phyloP scores from a whole-genome alignment of 306 rosid genomes.

The Lithocarpus polystachyus region DNA sequence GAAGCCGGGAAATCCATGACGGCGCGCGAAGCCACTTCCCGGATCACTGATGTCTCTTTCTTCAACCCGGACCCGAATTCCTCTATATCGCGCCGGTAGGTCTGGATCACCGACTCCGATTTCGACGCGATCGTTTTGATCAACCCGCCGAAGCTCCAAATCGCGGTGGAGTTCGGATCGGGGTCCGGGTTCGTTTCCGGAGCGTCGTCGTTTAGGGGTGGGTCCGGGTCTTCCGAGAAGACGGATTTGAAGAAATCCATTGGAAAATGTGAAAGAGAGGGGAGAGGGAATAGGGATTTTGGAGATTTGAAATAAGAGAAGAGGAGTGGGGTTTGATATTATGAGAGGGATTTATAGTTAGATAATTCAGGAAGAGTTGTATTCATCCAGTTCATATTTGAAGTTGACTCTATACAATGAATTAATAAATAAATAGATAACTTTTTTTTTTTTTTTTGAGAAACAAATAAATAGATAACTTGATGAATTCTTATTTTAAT shows the following conservation, averaged over 20 bases:
- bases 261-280: not conserved
- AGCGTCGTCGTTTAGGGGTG: constrained; percentile 4
- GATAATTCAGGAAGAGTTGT: too few species aligned
- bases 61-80: constrained; percentile 75
- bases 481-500: too few species aligned
- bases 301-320: not conserved
- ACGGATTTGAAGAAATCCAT: constrained; percentile 68
- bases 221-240: constrained; percentile 53
- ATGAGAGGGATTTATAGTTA: not conserved
- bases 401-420: too few species aligned
- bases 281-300: not conserved
- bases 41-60: constrained; percentile 75
- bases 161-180: too few species aligned
- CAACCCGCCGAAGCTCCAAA: constrained; percentile 85
- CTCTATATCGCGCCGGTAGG: constrained; percentile 77
- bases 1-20: constrained; percentile 73
- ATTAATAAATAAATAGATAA: too few species aligned
- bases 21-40: constrained; percentile 91
- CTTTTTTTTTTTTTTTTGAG: too few species aligned
- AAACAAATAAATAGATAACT: too few species aligned
- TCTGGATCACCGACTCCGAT: constrained; percentile 69
- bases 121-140: constrained; percentile 67
- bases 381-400: too few species aligned
- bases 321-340: not conserved
- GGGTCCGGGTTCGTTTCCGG: not conserved